Percentiles rank a stretch among this genome's conserved stretches.
Evolutionary conservation across 345 rosid genomes (phyloP).

Genomic region (Angophora floribunda): DNA sequence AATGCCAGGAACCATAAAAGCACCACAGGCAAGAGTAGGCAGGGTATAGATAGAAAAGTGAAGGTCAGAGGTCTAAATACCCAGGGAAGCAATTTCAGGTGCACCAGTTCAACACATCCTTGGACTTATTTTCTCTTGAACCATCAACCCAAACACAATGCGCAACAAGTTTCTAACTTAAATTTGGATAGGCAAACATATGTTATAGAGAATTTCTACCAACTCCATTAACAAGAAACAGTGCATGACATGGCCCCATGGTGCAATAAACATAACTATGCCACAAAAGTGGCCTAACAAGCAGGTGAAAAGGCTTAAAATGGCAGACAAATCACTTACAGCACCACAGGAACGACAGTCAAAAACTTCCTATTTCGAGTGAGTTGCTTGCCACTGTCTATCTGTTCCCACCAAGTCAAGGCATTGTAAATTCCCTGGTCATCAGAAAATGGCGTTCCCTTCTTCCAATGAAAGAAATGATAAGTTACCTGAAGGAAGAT

Average conservation of each 20-base stretch:
- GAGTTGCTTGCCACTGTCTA: slow-evolving; percentile 92
- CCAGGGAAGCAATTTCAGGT: neutral
- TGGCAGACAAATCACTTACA: slow-evolving; percentile 36
- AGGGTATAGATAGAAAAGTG: neutral
- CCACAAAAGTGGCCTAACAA: neutral
- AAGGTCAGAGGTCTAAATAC: neutral
- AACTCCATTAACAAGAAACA: neutral
- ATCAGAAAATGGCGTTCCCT: slow-evolving; percentile 95
- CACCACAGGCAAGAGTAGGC: neutral
- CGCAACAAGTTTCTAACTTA: neutral
- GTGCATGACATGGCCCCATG: neutral
- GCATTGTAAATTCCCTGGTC: slow-evolving; percentile 95
- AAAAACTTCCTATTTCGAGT: slow-evolving; percentile 90
- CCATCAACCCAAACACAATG: neutral
- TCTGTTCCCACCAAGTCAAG: slow-evolving; percentile 99
- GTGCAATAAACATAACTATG: neutral
- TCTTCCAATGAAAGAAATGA: slow-evolving; percentile 98
- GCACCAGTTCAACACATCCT: neutral
- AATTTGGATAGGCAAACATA: neutral
- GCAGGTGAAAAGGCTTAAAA: neutral
- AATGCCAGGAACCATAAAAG: neutral
- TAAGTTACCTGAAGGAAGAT: slow-evolving; percentile 55
- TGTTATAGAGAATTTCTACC: neutral
- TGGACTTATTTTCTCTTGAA: neutral
- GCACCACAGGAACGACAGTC: slow-evolving; percentile 87